phyloP scores from a whole-genome alignment of 2,329 filamentous ascomycete genomes.

The Colletotrichum karsti region DNA sequence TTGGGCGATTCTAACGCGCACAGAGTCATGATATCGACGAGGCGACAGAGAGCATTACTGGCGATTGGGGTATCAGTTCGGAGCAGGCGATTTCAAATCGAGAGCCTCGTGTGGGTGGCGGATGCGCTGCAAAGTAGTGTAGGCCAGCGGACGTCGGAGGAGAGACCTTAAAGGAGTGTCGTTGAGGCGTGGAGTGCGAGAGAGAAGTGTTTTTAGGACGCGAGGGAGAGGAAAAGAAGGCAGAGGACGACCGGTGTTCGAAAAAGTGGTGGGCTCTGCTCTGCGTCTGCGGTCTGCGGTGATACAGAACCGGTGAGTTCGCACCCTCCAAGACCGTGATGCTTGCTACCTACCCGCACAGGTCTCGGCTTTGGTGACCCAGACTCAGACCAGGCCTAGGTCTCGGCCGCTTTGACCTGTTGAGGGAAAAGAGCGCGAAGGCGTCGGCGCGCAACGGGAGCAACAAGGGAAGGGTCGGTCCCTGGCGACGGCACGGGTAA shows the following conservation, averaged over 20 bases:
- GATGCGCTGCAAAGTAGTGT: background rate
- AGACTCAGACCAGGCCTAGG: conserved; percentile 20
- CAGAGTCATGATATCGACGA: conserved; percentile 53
- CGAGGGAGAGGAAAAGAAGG: background rate
- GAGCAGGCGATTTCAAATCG: conserved; percentile 10
- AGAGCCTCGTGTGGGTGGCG: background rate
- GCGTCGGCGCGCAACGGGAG: conserved; percentile 7
- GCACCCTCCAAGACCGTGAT: conserved; percentile 20
- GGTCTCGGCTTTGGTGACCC: conserved; percentile 17
- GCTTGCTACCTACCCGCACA: conserved; percentile 17
- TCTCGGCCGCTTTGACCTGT: conserved; percentile 27
- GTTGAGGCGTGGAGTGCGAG: background rate
- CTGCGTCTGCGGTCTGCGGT: too few species aligned
- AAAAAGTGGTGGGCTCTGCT: background rate
- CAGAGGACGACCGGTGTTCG: conserved; percentile 1
- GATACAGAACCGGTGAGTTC: conserved; percentile 28
- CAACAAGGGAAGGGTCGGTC: background rate
- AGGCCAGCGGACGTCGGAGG: background rate
- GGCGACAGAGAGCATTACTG: conserved; percentile 42
- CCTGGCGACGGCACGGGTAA: conserved; percentile 7
- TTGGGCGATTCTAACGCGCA: conserved; percentile 45
- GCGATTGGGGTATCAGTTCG: conserved; percentile 17
- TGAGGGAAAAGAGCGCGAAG: conserved; percentile 14
- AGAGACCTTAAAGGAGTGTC: background rate
- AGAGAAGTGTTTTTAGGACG: background rate